These are phyloP conservation scores for Bisporella sp. DNA, from an alignment of 2,329 filamentous ascomycete genomes.

Conservation along the genomic window DNA sequence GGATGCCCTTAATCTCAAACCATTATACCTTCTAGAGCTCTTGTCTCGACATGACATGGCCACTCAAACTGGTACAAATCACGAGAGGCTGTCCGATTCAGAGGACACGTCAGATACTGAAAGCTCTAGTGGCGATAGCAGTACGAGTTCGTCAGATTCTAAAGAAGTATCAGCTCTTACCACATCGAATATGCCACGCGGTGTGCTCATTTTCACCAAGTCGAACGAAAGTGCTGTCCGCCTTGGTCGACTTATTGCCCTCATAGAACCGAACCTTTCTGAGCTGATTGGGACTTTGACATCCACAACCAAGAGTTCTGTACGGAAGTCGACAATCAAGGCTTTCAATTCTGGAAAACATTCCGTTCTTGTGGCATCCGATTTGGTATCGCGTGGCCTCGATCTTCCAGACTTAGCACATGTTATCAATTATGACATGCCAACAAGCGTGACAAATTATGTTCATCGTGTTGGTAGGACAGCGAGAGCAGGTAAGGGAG, in stretches of 20 bases:
- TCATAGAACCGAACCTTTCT: conserved; percentile 55
- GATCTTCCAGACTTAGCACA: conserved; percentile 74
- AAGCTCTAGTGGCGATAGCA: conserved; percentile 1
- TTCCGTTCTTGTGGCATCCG: conserved; percentile 79
- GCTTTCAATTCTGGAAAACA: conserved; percentile 57
- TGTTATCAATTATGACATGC: conserved; percentile 92
- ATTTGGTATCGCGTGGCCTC: conserved; percentile 86
- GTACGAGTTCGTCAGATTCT: conserved; percentile 3
- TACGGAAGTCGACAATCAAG: conserved; percentile 59
- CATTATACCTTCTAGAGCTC: conserved; percentile 76
- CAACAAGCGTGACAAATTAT: conserved; percentile 72
- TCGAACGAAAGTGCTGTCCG: conserved; percentile 85
- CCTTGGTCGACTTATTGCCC: conserved; percentile 68
- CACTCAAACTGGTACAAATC: conserved; percentile 18
- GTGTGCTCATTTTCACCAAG: conserved; percentile 77
- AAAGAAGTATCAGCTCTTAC: conserved; percentile 4
- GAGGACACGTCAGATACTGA: conserved; percentile 5
- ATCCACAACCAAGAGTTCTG: conserved; percentile 68
- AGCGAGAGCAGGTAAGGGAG: conserved; percentile 69
- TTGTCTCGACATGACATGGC: conserved; percentile 50
- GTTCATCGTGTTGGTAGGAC: conserved; percentile 90
- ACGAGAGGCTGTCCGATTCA: conserved; percentile 9
- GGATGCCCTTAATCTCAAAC: conserved; percentile 64
- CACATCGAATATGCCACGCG: conserved; percentile 16
- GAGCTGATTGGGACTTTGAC: conserved; percentile 62